Evolutionary conservation across 139 green algal genomes (phyloP).

Genomic region (Chlamydomonas asymmetrica): DNA sequence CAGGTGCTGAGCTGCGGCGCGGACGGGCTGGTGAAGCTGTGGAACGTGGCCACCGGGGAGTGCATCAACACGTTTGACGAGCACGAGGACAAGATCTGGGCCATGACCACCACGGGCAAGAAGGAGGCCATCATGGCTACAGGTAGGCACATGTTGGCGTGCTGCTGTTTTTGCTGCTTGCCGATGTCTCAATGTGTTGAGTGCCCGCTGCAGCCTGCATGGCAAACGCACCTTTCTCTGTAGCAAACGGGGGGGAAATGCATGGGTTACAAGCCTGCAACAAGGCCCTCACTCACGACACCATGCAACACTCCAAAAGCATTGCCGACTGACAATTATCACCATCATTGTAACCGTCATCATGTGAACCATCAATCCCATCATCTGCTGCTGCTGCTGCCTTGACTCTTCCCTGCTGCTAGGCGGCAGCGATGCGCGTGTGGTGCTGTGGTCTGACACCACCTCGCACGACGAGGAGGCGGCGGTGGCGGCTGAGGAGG

Average conservation of each 20-base stretch:
- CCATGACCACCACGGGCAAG: constrained; percentile 31
- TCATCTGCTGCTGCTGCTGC: constrained; percentile 6
- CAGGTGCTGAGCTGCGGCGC: constrained; percentile 83
- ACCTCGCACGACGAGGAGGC: constrained; percentile 63
- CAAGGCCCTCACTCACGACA: background rate
- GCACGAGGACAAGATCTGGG: constrained; percentile 92
- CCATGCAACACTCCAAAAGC: background rate
- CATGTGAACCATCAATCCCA: too few relatives aligned
- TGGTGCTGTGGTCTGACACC: constrained; percentile 85
- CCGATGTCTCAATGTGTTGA: too few relatives aligned
- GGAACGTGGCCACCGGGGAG: constrained; percentile 74
- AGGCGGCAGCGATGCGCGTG: constrained; percentile 78
- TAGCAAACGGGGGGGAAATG: too few relatives aligned
- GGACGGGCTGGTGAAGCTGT: constrained; percentile 97
- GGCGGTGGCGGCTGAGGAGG: constrained; percentile 51
- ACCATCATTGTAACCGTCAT: too few relatives aligned
- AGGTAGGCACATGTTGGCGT: constrained; percentile 8
- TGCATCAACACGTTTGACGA: constrained; percentile 89
- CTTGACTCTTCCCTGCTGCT: constrained; percentile 49
- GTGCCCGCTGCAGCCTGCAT: too few relatives aligned
- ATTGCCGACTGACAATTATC: background rate
- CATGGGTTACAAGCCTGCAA: too few relatives aligned
- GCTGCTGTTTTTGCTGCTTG: too few relatives aligned
- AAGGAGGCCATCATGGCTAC: constrained; percentile 32
- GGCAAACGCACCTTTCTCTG: too few relatives aligned